Conservation (phyloP, 305 asterid species). For the Nicotiana rustica region DNA sequence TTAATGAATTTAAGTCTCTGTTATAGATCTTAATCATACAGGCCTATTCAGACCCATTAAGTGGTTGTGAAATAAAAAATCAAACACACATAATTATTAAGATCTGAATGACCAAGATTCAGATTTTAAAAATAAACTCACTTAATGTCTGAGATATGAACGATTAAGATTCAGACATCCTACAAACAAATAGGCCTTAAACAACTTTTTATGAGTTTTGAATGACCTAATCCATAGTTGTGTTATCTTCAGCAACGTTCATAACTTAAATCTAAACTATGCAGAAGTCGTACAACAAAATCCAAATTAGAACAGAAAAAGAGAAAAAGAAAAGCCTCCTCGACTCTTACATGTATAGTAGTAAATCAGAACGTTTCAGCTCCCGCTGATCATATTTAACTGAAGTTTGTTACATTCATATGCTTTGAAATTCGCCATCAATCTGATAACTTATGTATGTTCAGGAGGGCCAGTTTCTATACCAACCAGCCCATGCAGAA, state of each 20-base stretch:
- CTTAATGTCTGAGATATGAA: too few species aligned
- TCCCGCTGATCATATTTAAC: neutral
- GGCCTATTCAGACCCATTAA: too few species aligned
- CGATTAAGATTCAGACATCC: too few species aligned
- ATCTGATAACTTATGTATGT: neutral
- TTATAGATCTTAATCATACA: too few species aligned
- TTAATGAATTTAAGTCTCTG: too few species aligned
- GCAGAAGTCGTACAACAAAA: neutral
- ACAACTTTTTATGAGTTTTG: neutral
- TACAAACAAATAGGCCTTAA: neutral
- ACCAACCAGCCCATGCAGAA: slow-evolving; percentile 99
- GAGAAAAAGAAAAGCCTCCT: neutral
- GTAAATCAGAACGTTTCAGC: slow-evolving; percentile 19
- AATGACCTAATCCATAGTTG: neutral
- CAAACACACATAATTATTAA: too few species aligned
- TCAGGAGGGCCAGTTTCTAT: slow-evolving; percentile 86
- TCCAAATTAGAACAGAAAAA: neutral
- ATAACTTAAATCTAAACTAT: neutral
- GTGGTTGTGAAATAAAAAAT: too few species aligned
- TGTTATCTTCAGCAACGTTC: neutral
- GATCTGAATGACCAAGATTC: too few species aligned
- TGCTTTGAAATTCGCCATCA: neutral
- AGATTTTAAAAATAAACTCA: too few species aligned
- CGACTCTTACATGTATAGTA: neutral
- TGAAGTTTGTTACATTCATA: slow-evolving; percentile 26